Percentiles rank a stretch among this genome's conserved stretches.
These are phyloP conservation scores for Hordeum marinum DNA, from an alignment of 176 grass and related monocot genomes.

Conservation along the genomic window DNA sequence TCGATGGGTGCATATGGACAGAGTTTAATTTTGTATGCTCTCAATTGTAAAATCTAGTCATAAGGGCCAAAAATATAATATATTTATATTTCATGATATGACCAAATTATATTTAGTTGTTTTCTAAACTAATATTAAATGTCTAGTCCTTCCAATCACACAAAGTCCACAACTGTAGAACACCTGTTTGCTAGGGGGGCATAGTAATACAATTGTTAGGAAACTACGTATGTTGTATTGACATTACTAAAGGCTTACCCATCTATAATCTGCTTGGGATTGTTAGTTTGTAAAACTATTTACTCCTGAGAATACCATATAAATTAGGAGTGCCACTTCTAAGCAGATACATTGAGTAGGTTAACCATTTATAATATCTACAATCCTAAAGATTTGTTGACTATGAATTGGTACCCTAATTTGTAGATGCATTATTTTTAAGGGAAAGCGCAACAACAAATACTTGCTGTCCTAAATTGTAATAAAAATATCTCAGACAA, in stretches of 20 bases:
- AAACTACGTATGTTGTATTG: not conserved
- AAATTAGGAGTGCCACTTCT: not conserved
- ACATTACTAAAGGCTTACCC: not conserved
- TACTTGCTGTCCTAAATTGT: not conserved
- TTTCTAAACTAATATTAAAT: no score
- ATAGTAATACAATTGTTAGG: no score
- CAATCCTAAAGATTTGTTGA: not conserved
- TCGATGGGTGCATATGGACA: no score
- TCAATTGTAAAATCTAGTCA: not conserved
- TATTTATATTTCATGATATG: not conserved
- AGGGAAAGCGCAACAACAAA: not conserved
- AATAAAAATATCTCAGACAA: not conserved
- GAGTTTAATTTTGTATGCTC: no score
- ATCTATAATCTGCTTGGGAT: not conserved
- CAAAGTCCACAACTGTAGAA: no score
- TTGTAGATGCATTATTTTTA: not conserved
- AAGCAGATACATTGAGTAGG: not conserved
- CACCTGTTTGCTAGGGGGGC: no score
- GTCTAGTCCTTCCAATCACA: no score
- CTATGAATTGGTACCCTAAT: not conserved
- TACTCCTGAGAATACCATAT: not conserved
- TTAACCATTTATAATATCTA: not conserved
- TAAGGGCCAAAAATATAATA: no score
- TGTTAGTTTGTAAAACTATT: not conserved
- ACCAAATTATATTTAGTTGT: not conserved